Conservation (phyloP, 2,329 filamentous ascomycete species). For the Aspergillus tanneri region DNA sequence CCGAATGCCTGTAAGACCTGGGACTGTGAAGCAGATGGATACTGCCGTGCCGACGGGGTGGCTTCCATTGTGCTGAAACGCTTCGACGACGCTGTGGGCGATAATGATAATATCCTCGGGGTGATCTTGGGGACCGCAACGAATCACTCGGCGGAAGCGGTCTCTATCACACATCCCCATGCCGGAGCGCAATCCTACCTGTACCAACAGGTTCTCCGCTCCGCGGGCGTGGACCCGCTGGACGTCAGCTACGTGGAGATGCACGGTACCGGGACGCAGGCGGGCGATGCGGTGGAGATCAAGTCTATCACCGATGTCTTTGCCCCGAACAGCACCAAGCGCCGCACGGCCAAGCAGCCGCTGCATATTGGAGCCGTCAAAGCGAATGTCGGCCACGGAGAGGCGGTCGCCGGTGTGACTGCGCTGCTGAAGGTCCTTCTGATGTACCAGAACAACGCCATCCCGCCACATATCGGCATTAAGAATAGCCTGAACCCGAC, state of each 20-base stretch:
- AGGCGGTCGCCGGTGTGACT: slow-evolving; percentile 33
- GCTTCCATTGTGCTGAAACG: slow-evolving; percentile 52
- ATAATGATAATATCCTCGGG: slow-evolving; percentile 46
- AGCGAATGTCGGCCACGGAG: slow-evolving; percentile 50
- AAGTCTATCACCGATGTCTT: slow-evolving; percentile 37
- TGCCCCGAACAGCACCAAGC: slow-evolving; percentile 62
- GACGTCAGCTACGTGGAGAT: slow-evolving; percentile 41
- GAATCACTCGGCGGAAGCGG: slow-evolving; percentile 38
- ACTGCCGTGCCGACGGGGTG: slow-evolving; percentile 53
- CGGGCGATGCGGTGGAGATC: slow-evolving; percentile 40
- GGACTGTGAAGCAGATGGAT: slow-evolving; percentile 52
- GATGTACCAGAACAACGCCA: slow-evolving; percentile 62
- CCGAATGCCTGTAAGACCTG: slow-evolving; percentile 51
- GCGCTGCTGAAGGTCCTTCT: slow-evolving; percentile 62
- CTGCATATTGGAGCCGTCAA: slow-evolving; percentile 35
- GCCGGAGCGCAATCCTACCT: slow-evolving; percentile 40
- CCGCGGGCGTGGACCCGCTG: slow-evolving; percentile 38
- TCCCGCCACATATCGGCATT: slow-evolving; percentile 67
- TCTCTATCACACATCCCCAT: slow-evolving; percentile 46
- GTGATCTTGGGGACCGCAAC: slow-evolving; percentile 38
- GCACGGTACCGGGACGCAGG: slow-evolving; percentile 43
- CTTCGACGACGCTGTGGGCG: slow-evolving; percentile 50
- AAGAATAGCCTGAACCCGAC: slow-evolving; percentile 46
- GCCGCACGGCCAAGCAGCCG: slow-evolving; percentile 25
- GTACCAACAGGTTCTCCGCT: slow-evolving; percentile 38